Percentiles rank a stretch among this genome's conserved stretches.
phyloP scores from a whole-genome alignment of 2,329 filamentous ascomycete species.

The Exophiala xenobiotica region DNA sequence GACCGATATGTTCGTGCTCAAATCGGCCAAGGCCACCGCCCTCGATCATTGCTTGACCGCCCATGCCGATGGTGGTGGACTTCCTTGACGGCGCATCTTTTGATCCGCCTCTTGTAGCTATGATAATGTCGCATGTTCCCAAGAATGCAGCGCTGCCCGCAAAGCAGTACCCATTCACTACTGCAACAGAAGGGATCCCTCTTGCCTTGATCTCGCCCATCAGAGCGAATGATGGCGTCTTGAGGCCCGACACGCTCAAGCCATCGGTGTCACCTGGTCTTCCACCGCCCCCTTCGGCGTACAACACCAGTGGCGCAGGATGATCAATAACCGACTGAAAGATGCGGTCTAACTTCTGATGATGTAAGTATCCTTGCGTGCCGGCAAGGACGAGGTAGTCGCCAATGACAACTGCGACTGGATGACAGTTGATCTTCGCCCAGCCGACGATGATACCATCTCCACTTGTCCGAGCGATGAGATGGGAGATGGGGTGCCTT shows the following conservation, averaged over 20 bases:
- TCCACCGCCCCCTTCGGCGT: slow-evolving; percentile 25
- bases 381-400: slow-evolving; percentile 25
- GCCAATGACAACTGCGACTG: slow-evolving; percentile 23
- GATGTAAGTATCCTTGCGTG: slow-evolving; percentile 25
- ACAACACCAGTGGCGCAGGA: slow-evolving; percentile 24
- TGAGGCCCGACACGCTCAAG: slow-evolving; percentile 22
- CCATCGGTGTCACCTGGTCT: slow-evolving; percentile 24
- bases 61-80: slow-evolving; percentile 26
- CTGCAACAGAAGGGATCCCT: slow-evolving; percentile 24
- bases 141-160: slow-evolving; percentile 25
- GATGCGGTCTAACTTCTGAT: slow-evolving; percentile 25
- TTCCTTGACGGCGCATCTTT: slow-evolving; percentile 22
- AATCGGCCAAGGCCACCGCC: slow-evolving; percentile 23
- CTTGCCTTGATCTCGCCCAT: slow-evolving; percentile 25
- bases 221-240: slow-evolving; percentile 24
- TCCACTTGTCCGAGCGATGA: slow-evolving; percentile 25
- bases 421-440: slow-evolving; percentile 24
- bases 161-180: slow-evolving; percentile 26
- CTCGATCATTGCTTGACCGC: slow-evolving; percentile 26
- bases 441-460: slow-evolving; percentile 26
- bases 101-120: slow-evolving; percentile 22
- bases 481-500: slow-evolving; percentile 21
- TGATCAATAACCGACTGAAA: slow-evolving; percentile 26
- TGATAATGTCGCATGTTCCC: slow-evolving; percentile 24
- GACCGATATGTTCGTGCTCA: slow-evolving; percentile 25